Conservation (phyloP, 768 basidiomycete species). For the Macrolepiota albuminosa region DNA sequence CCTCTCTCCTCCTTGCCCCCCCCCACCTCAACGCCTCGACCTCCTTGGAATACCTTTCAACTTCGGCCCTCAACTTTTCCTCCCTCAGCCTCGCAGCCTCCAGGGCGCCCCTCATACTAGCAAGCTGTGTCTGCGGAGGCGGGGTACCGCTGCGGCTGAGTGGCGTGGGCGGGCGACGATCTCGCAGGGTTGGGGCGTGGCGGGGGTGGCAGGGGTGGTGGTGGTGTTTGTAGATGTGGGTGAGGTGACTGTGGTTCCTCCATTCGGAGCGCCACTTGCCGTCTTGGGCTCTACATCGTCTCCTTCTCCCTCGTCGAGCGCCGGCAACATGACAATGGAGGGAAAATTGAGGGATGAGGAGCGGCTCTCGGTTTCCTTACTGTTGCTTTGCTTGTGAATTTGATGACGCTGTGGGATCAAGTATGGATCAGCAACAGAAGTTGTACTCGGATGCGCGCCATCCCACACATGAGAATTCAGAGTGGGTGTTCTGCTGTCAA, state of each 20-base stretch:
- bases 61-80: slow-evolving; percentile 41
- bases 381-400: background rate
- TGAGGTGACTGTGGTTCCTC: background rate
- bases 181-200: slow-evolving; percentile 19
- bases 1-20: slow-evolving; percentile 41
- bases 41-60: slow-evolving; percentile 37
- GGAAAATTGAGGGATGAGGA: background rate
- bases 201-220: background rate
- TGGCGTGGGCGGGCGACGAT: slow-evolving; percentile 19
- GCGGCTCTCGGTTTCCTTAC: background rate
- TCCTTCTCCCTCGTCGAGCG: background rate
- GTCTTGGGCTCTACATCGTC: background rate
- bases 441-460: background rate
- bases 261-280: background rate
- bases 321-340: background rate
- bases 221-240: background rate
- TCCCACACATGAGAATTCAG: background rate
- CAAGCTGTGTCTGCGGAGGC: slow-evolving; percentile 46
- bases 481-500: slow-evolving; percentile 10
- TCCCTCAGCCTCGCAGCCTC: slow-evolving; percentile 55
- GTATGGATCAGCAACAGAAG: background rate
- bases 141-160: slow-evolving; percentile 22
- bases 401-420: background rate
- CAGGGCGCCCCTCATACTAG: slow-evolving; percentile 50
- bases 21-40: slow-evolving; percentile 47